Conservation (phyloP, 1,284 basidiomycete species). For the Earliella scabrosa region DNA sequence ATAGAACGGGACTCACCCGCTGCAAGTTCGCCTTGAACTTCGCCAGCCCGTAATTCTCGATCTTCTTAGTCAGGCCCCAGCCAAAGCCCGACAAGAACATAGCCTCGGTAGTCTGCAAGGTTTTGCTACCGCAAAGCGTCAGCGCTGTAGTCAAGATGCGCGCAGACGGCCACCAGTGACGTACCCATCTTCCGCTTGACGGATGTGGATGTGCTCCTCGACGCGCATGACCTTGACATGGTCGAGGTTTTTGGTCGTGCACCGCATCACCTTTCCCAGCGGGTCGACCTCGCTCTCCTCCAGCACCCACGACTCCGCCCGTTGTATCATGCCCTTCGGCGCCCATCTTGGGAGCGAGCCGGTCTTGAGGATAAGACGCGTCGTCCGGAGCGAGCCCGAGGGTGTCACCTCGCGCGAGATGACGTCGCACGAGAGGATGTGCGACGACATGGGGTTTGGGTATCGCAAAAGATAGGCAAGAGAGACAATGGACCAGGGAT, state of each 20-base stretch:
- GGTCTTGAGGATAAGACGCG: constrained; percentile 90
- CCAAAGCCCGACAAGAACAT: constrained; percentile 78
- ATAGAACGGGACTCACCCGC: constrained; percentile 49
- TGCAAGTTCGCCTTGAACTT: constrained; percentile 82
- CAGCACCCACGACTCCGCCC: constrained; percentile 85
- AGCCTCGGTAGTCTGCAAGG: constrained; percentile 77
- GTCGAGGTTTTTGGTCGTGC: constrained; percentile 80
- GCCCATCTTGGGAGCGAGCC: constrained; percentile 93
- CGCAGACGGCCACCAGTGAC: constrained; percentile 28
- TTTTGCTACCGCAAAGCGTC: constrained; percentile 53
- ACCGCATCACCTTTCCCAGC: constrained; percentile 67
- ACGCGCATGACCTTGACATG: constrained; percentile 86
- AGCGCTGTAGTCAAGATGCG: neutral
- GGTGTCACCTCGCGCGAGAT: constrained; percentile 80
- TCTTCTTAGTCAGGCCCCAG: constrained; percentile 81
- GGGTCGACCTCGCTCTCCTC: constrained; percentile 92
- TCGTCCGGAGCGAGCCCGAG: constrained; percentile 82
- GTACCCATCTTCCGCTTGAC: constrained; percentile 67
- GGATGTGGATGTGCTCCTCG: constrained; percentile 71
- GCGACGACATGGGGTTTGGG: constrained; percentile 94
- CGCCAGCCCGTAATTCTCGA: constrained; percentile 77
- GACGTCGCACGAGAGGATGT: constrained; percentile 95
- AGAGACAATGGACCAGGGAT: constrained; percentile 90
- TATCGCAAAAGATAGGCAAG: constrained; percentile 96
- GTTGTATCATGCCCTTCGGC: constrained; percentile 75